Conservation (phyloP, 208 protist species). For the Wallacemonas rigidus region DNA sequence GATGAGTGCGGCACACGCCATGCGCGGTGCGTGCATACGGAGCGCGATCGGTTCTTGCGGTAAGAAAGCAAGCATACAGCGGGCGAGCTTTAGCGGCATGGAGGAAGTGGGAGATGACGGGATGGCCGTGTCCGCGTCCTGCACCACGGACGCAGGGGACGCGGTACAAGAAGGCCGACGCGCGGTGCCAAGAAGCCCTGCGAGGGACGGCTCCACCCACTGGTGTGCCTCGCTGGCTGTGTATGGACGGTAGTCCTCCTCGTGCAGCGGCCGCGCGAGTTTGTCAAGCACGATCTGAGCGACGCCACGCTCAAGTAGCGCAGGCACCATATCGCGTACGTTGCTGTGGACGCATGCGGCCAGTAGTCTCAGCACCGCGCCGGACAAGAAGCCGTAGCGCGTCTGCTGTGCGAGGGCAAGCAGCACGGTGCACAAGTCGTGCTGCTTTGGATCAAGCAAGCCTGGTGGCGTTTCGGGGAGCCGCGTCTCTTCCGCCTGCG, state of each 20-base stretch:
- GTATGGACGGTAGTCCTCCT: background rate
- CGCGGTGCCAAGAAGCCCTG: too few species aligned
- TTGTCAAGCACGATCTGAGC: conserved; percentile 62
- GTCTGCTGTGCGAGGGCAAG: conserved; percentile 58
- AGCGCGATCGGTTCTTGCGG: conserved; percentile 12
- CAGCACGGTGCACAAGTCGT: conserved; percentile 58
- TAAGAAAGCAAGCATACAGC: background rate
- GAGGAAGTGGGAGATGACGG: too few species aligned
- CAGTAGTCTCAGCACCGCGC: conserved; percentile 52
- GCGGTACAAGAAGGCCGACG: too few species aligned
- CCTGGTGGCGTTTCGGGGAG: too few species aligned
- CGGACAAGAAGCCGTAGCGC: conserved; percentile 57
- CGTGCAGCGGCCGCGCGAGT: conserved; percentile 19
- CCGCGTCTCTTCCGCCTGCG: background rate
- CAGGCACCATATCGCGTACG: conserved; percentile 82
- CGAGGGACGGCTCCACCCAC: too few species aligned
- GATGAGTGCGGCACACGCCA: conserved; percentile 45
- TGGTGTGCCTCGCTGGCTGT: background rate
- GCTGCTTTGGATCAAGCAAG: background rate
- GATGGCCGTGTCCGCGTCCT: too few species aligned
- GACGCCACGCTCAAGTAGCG: conserved; percentile 75
- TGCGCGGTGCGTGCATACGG: background rate
- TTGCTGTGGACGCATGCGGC: conserved; percentile 80
- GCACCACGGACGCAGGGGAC: too few species aligned
- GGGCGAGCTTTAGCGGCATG: background rate